phyloP scores from a whole-genome alignment of 23 red algal genomes.

The Gracilaria gracilis region DNA sequence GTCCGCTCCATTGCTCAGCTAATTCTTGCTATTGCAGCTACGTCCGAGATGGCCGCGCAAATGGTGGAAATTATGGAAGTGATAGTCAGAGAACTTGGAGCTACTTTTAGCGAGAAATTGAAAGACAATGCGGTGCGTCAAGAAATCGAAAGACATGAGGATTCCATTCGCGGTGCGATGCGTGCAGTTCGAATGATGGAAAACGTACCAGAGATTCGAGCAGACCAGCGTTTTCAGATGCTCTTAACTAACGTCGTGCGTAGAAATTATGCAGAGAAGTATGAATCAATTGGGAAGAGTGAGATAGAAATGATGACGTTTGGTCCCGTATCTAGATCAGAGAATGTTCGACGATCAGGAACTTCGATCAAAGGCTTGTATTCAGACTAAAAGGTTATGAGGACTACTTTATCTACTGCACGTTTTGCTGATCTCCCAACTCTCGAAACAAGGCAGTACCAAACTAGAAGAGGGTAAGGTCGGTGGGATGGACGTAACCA shows the following conservation, averaged over 20 bases:
- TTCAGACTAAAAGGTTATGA: neutral
- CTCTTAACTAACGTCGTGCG: slow-evolving; percentile 62
- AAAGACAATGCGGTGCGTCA: slow-evolving; percentile 91
- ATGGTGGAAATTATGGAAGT: slow-evolving; percentile 50
- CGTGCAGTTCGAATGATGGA: slow-evolving; percentile 65
- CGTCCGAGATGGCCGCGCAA: slow-evolving; percentile 45
- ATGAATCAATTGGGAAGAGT: slow-evolving; percentile 55
- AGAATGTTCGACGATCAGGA: neutral
- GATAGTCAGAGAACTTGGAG: slow-evolving; percentile 62
- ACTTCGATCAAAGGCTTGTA: neutral
- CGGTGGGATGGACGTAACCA: neutral
- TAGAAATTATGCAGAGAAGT: slow-evolving; percentile 54
- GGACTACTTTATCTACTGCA: neutral
- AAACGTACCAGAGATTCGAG: slow-evolving; percentile 52
- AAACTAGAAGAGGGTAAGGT: neutral
- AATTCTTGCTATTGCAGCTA: slow-evolving; percentile 51
- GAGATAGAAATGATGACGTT: slow-evolving; percentile 65
- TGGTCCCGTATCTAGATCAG: slow-evolving; percentile 28
- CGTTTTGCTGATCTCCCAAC: neutral
- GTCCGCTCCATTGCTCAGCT: slow-evolving; percentile 75
- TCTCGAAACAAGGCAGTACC: neutral
- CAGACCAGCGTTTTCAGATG: slow-evolving; percentile 47
- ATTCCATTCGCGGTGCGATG: slow-evolving; percentile 74
- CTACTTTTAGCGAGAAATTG: slow-evolving; percentile 63
- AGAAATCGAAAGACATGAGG: slow-evolving; percentile 85